Evolutionary conservation across 2,329 filamentous ascomycete genomes (phyloP), one percentile per base, ranked within the genome.

Genomic region (Phaeosphaeria sp.): DNA sequence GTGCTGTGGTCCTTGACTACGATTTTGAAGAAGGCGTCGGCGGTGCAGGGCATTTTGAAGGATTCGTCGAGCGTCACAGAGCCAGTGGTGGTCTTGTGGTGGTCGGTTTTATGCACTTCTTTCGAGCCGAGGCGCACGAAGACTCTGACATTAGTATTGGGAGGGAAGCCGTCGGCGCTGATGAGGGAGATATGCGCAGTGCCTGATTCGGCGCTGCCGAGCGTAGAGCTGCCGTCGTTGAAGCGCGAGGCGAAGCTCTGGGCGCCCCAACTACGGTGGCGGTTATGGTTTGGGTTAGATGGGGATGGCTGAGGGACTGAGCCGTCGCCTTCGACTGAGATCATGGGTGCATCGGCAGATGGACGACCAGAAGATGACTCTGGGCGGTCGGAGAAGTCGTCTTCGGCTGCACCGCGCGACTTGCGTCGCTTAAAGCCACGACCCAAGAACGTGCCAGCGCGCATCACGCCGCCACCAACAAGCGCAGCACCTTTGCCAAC

Each of bases 61-160:
- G 87, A 88, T 75, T 96, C 92, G 50, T 84, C 80, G 9, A 81
- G 83, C 60, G 91, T 85, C n/a, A 73, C 71, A 23, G 60, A 62
- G 1, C 90, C 91, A 1, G 81, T 81, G 2, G 85, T 80, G 0
- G 89, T 85, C 77, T 97, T 97, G 80, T 91, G 86, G 63, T 95
- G 90, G 76, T 97, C 96, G 21, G 93, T 97, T 82, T 98, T 97
- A 80, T 93, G 89, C 46, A 99, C 82, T 46, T 90, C 86, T 80
- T 95, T 97, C 42, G 62, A 61, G 49, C 84, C 85, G 65, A 91
- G 87, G 55, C 87, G 88, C 65, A 97, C 80, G 56, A 86, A 79
- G 48, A 96, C 86, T 70, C 92, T 93, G n/a, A 97, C 80, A 72
- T 96, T 92, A 6, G 91, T 84, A 6, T 87, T 87, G 1, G 89